phyloP scores from a whole-genome alignment of 768 basidiomycete species.

The Amanita inopinata region DNA sequence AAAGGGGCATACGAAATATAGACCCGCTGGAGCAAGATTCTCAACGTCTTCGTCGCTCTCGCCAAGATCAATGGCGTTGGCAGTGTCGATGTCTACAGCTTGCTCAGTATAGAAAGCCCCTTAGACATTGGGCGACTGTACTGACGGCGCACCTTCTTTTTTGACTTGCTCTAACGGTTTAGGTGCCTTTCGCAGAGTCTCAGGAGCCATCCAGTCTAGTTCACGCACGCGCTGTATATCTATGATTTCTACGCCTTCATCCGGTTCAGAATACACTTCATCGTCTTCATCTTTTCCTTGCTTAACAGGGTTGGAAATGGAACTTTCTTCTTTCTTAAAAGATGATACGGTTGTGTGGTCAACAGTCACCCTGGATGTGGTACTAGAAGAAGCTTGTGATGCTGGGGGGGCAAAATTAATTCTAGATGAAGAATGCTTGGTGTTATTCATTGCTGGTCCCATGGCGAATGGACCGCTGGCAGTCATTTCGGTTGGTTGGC shows the following conservation, averaged over 20 bases:
- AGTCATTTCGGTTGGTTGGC: constrained; percentile 59
- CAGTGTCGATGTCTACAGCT: constrained; percentile 29
- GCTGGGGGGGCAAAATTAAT: constrained; percentile 46
- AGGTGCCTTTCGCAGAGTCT: constrained; percentile 49
- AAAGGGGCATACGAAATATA: constrained; percentile 26
- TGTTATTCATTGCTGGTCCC: constrained; percentile 60
- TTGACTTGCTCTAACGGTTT: constrained; percentile 28
- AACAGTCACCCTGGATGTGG: constrained; percentile 38
- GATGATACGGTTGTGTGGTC: constrained; percentile 41
- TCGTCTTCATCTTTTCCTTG: constrained; percentile 36
- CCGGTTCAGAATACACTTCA: constrained; percentile 78
- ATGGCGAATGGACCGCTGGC: constrained; percentile 85
- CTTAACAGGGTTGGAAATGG: constrained; percentile 19
- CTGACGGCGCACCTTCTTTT: too few species aligned
- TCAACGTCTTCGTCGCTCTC: constrained; percentile 72
- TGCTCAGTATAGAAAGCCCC: too few species aligned
- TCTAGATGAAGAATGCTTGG: constrained; percentile 41
- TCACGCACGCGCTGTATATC: constrained; percentile 70
- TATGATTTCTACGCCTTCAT: constrained; percentile 79
- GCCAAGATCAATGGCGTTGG: constrained; percentile 59
- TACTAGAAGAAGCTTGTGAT: constrained; percentile 28
- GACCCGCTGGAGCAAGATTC: constrained; percentile 39
- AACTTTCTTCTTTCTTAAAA: constrained; percentile 30
- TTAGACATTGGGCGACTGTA: too few species aligned
- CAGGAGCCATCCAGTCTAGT: constrained; percentile 88